Evolutionary conservation across 2,329 filamentous ascomycete genomes (phyloP), one percentile per base, ranked within the genome.

Genomic region (Alternaria sp.): DNA sequence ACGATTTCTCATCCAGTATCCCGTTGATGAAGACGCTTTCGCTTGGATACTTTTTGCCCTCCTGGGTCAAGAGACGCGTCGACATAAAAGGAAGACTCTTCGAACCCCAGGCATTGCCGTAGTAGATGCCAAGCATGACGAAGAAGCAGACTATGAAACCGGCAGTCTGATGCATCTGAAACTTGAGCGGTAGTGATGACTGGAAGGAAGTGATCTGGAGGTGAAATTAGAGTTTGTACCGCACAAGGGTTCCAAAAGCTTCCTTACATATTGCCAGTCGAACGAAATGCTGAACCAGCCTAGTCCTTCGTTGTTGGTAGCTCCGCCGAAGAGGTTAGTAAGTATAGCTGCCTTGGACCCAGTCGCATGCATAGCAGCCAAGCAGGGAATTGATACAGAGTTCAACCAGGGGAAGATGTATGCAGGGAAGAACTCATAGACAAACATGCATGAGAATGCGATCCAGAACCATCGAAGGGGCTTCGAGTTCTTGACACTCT

Each of bases 321-420:
- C 56, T 8, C 62, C 62, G 11, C 62, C 62, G 14, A 65, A 65
- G 24, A 65, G n/a, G 34, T 62, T 65, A 4, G 60, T 65, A 14
- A 65, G 54, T 3, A 39, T 54, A 14, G 54, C 52, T n/a, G 59
- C 61, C 14, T 59, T 64, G n/a, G 53, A 37, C 7, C 61, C 61
- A 11, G 56, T 60, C n/a, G 61, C 59, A 17, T 64, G 34, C 61
- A 62, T 62, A 7, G 61, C 56, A 31, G 61, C 61, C 46, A 64
- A 44, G 23, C 61, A 64, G 4, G 61, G 61, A n/a, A 64, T 62
- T 5, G 61, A 64, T 26, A 64, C 51, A 4, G 61, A 64, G 46
- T 64, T 64, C 34, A 64, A 46, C 61, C 61, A 64, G 6, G 62
- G 62, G 34, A 65, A 62, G 13, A 64, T 64, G 56, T 64, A 64